Percentiles rank a stretch among this genome's conserved stretches.
Conservation (phyloP, 208 protist species). For the Wallacemonas sp. region DNA sequence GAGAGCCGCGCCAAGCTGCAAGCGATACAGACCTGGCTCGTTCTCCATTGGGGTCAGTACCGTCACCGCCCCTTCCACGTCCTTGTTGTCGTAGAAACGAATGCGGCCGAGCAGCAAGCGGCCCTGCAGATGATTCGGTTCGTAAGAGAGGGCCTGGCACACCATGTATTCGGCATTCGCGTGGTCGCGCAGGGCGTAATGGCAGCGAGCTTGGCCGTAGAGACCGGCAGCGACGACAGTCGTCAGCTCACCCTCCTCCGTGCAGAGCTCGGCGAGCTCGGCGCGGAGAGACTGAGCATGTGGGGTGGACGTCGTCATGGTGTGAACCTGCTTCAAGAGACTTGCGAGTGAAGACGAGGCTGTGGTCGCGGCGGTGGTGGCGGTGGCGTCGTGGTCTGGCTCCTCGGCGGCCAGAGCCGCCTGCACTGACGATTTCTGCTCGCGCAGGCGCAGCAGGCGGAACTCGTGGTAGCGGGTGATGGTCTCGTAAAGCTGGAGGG, state of each 20-base stretch:
- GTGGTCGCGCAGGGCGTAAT: slow-evolving; percentile 32
- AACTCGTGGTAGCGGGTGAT: slow-evolving; percentile 73
- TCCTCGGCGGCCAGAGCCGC: neutral
- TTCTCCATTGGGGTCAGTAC: slow-evolving; percentile 58
- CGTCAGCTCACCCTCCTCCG: slow-evolving; percentile 33
- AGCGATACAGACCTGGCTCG: slow-evolving; percentile 74
- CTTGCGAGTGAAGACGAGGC: neutral
- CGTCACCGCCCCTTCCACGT: slow-evolving; percentile 46
- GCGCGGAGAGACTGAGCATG: neutral
- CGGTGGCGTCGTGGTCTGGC: neutral
- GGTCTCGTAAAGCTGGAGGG: slow-evolving; percentile 58
- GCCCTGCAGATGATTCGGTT: slow-evolving; percentile 66
- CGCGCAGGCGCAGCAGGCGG: slow-evolving; percentile 28
- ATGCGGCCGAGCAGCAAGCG: slow-evolving; percentile 73
- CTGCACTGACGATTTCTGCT: slow-evolving; percentile 1
- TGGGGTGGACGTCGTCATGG: slow-evolving; percentile 7
- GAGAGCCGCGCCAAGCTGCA: slow-evolving; percentile 82
- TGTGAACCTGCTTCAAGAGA: slow-evolving; percentile 16
- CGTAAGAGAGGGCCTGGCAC: slow-evolving; percentile 45
- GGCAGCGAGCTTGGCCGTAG: slow-evolving; percentile 69
- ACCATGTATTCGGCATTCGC: slow-evolving; percentile 24
- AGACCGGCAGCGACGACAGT: slow-evolving; percentile 62
- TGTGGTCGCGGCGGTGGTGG: neutral
- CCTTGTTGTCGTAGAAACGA: slow-evolving; percentile 64
- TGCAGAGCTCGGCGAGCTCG: neutral